phyloP scores from a whole-genome alignment of 2,329 filamentous ascomycete genomes.

The Diaporthe vexans region DNA sequence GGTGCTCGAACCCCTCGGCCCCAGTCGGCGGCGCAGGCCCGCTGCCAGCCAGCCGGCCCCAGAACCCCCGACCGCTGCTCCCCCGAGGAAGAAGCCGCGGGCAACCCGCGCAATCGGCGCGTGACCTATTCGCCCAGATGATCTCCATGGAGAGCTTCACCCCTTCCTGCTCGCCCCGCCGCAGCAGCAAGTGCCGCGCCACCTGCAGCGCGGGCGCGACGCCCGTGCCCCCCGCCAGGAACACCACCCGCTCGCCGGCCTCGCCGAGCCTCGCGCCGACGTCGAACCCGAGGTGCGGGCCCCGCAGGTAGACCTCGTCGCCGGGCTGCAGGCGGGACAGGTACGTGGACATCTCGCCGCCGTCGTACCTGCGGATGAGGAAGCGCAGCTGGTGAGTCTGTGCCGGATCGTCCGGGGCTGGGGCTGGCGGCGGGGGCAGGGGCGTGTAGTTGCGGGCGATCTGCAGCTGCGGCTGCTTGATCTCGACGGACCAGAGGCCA shows the following conservation, averaged over 20 bases:
- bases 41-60: slow-evolving; percentile 35
- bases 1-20: slow-evolving; percentile 29
- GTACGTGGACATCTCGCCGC: slow-evolving; percentile 90
- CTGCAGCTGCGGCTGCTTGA: slow-evolving; percentile 94
- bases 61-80: background rate
- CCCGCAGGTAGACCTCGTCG: slow-evolving; percentile 79
- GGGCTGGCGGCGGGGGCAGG: slow-evolving; percentile 69
- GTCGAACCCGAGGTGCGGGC: slow-evolving; percentile 80
- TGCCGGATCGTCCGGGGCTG: slow-evolving; percentile 49
- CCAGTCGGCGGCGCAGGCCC: background rate
- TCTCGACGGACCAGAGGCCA: slow-evolving; percentile 88
- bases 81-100: background rate
- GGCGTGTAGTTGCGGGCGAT: slow-evolving; percentile 94
- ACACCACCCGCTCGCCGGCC: slow-evolving; percentile 71
- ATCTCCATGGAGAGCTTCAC: slow-evolving; percentile 72
- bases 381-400: no score
- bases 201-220: slow-evolving; percentile 91
- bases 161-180: slow-evolving; percentile 38
- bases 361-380: slow-evolving; percentile 81
- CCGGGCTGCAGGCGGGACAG: slow-evolving; percentile 75
- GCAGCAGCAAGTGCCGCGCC: slow-evolving; percentile 70
- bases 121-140: slow-evolving; percentile 83
- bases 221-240: slow-evolving; percentile 92
- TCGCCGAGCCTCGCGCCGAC: slow-evolving; percentile 53
- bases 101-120: slow-evolving; percentile 76